Evolutionary conservation across 768 basidiomycete species (phyloP), one percentile per base, ranked within the genome.

Genomic region (Macrocybe gigantea): DNA sequence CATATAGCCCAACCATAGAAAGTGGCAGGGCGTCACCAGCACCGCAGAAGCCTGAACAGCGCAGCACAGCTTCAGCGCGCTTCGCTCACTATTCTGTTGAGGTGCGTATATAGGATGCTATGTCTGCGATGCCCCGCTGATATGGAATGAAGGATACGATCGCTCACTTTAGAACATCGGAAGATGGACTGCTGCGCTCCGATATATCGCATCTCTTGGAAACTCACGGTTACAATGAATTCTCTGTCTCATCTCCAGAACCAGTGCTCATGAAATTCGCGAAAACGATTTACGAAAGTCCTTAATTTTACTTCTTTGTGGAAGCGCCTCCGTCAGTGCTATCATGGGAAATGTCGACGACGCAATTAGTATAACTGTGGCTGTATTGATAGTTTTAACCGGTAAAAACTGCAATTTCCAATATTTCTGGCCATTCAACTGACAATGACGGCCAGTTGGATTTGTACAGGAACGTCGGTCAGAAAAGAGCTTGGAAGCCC

Each of bases 281-380:
- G 10, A 93, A 94, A 65, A 94, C 88, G 33, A 93, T 98, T 43
- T 96, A 94, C 64, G 94, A 97, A 68, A 91, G 83, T 59, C 94
- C 95, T 1, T 98, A 3, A 96, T 95, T 59, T 70, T 98, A 15
- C 73, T 98, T 2, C 71, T 98, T 33, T 86, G 95, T 50, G 95
- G 82, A 29, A 96, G 93, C 61, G 93, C 94, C 0, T 71, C 78
- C 12, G 82, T 97, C 36, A 94, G 92, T 60, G 89, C 87, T 2
- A 60, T 93, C 41, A 90, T 97, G 83, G 95, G 95, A n/a, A 95
- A 96, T 58, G 68, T 88, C 33, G 93, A 98, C 61, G 94, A 98
- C 59, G 94, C 95, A 5, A 68, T 93, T 54, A 94, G 92, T 60
- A 97, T 98, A 52, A 85, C 87, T 1, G 75, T 95, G 7, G 94